Conservation (phyloP, 257 asterid species). For the Plantago ovata region DNA sequence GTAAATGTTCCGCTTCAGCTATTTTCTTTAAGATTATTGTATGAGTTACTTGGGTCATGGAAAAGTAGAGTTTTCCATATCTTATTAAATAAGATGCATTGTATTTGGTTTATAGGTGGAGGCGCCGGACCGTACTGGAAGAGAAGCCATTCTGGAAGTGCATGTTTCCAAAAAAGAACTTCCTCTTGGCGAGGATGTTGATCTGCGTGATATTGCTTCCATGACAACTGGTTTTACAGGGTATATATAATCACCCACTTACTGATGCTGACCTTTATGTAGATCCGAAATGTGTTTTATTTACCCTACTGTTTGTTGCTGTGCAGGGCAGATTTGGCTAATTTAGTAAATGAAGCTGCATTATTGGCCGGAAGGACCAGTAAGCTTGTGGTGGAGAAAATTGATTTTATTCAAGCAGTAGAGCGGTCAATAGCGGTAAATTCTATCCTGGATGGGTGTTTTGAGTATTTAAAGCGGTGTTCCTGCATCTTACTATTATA, state of each 20-base stretch:
- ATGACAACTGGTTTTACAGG: constrained; percentile 99
- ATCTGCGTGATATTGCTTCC: constrained; percentile 74
- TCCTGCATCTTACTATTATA: background rate
- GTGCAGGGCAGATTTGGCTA: constrained; percentile 97
- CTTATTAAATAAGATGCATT: constrained; percentile 19
- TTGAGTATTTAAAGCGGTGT: no score
- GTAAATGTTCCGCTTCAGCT: constrained; percentile 33
- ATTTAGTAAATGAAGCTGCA: constrained; percentile 99
- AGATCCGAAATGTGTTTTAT: constrained; percentile 11
- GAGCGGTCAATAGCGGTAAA: constrained; percentile 96
- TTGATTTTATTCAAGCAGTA: constrained; percentile 89
- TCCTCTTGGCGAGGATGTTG: constrained; percentile 82
- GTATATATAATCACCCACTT: constrained; percentile 35
- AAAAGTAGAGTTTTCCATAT: background rate
- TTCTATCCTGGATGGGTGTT: background rate
- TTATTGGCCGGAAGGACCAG: constrained; percentile 87
- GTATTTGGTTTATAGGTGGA: constrained; percentile 64
- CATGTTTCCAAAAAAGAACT: constrained; percentile 91
- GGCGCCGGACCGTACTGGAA: constrained; percentile 93
- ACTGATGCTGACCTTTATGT: constrained; percentile 15
- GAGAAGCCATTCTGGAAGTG: constrained; percentile 90
- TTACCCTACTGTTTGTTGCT: constrained; percentile 25
- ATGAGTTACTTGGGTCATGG: background rate
- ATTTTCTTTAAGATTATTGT: constrained; percentile 14
- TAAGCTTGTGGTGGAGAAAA: constrained; percentile 74